Conservation (phyloP, 1,139 yeast genomes). For the Lodderomyces orthopsilosis region DNA sequence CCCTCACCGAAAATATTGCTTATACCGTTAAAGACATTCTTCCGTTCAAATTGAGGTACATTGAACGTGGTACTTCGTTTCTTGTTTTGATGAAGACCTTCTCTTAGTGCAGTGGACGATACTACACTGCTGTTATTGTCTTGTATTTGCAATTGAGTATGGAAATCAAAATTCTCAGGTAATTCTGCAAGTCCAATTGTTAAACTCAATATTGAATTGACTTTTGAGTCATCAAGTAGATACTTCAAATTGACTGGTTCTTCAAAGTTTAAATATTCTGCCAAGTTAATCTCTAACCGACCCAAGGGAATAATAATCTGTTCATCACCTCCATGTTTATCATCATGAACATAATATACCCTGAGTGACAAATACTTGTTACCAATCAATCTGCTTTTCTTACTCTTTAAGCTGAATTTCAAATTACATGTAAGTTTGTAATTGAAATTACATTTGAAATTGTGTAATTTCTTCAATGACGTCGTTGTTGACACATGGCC, state of each 20-base stretch:
- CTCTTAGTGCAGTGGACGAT: slow-evolving; percentile 7
- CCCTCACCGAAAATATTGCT: slow-evolving; percentile 28
- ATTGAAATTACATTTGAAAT: slow-evolving; percentile 43
- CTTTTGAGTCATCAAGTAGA: slow-evolving; percentile 71
- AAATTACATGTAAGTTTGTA: slow-evolving; percentile 39
- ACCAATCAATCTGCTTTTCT: slow-evolving; percentile 36
- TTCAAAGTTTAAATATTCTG: slow-evolving; percentile 64
- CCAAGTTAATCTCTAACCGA: slow-evolving; percentile 58
- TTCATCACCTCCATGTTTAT: slow-evolving; percentile 11
- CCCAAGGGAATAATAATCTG: slow-evolving; percentile 52
- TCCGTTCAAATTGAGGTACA: slow-evolving; percentile 39
- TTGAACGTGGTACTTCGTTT: slow-evolving; percentile 18
- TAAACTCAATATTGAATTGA: slow-evolving; percentile 69
- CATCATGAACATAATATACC: slow-evolving; percentile 40
- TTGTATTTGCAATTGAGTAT: slow-evolving; percentile 37
- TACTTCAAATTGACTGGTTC: slow-evolving; percentile 59
- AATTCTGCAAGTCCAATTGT: slow-evolving; percentile 40
- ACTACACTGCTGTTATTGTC: slow-evolving; percentile 19
- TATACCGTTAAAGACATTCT: slow-evolving; percentile 41
- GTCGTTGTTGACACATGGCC: slow-evolving; percentile 35
- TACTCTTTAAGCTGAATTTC: slow-evolving; percentile 34
- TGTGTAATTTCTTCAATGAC: slow-evolving; percentile 35
- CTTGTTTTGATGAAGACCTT: slow-evolving; percentile 1
- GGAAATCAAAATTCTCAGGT: slow-evolving; percentile 42
- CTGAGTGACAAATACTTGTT: slow-evolving; percentile 36